Evolutionary conservation across 345 rosid genomes (phyloP), one percentile per base, ranked within the genome.

Genomic region (Populus pruinosa): DNA sequence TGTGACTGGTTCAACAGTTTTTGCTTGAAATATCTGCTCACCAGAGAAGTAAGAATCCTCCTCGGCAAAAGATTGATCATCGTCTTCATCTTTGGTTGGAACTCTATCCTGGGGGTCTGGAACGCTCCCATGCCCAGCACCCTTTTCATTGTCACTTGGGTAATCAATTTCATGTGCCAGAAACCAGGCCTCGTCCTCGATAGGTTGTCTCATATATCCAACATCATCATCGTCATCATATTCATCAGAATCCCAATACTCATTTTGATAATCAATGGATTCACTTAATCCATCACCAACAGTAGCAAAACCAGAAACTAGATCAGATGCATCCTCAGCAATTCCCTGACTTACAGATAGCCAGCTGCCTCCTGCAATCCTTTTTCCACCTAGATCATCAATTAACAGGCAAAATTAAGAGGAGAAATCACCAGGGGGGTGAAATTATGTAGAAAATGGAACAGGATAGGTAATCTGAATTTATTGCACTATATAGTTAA

Each of bases 191-290:
- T 96, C 99, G 82, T 94, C 99, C 85, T 94, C 99, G 39, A 96
- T 94, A 41, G 99, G 97, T 74, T 94, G 99, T 83, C 99, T 92
- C 87, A 85, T 89, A 84, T 94, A 96, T 21, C 99, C 99, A 88
- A 91, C 93, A 81, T 96, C 99, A 47, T 92, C 97, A n/a, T 96
- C 97, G 4, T 96, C 97, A 6, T 96, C 99, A 78, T 96, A 96
- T 80, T 96, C 97, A 70, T 96, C 99, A 47, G 99, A 96, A 78
- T 96, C 99, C 99, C 99, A 96, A 84, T 92, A 94, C 49, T 96
- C 97, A 70, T 96, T 91, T 36, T 90, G 91, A 76, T 91, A 94
- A 82, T 96, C 98, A 76, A 93, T 82, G 50, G 97, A 90, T 89
- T 92, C 98, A 87, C 96, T 92, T 73, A 91, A 84, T 81, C 97